A percentile compares a stretch with the other conserved stretches of the same genome.
These are phyloP conservation scores for Ogataea corticis DNA, from an alignment of 805 yeast genomes.

Conservation along the genomic window DNA sequence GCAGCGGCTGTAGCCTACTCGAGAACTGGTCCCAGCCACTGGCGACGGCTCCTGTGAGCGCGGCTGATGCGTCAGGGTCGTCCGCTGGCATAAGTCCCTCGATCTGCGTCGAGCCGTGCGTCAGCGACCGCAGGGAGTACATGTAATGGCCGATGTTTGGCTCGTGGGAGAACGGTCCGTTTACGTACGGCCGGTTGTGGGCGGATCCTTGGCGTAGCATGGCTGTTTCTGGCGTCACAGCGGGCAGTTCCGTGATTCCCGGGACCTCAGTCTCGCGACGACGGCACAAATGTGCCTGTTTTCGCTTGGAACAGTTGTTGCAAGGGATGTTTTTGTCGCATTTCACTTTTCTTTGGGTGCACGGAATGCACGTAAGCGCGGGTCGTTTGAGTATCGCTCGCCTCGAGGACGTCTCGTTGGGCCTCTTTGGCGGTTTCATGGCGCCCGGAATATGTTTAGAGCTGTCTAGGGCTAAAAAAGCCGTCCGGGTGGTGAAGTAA, in stretches of 20 bases:
- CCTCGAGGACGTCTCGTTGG: background rate
- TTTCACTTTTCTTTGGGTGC: slow-evolving; percentile 25
- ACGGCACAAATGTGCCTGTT: slow-evolving; percentile 20
- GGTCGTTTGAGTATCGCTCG: slow-evolving; percentile 6
- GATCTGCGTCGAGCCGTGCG: slow-evolving; percentile 25
- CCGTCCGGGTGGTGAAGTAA: no score
- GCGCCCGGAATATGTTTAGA: background rate
- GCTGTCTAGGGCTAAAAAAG: background rate
- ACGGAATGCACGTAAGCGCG: slow-evolving; percentile 23
- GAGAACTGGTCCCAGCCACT: slow-evolving; percentile 14
- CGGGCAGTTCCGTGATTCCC: no score
- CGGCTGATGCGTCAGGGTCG: slow-evolving; percentile 7
- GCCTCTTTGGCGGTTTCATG: background rate
- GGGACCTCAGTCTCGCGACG: no score
- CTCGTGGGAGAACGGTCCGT: slow-evolving; percentile 12
- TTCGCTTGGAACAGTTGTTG: slow-evolving; percentile 20
- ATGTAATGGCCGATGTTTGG: slow-evolving; percentile 22
- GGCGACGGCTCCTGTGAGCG: background rate
- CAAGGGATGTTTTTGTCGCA: slow-evolving; percentile 30
- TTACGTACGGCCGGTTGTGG: background rate
- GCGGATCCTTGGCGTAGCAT: background rate
- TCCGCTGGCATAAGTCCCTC: slow-evolving; percentile 21
- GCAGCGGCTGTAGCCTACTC: slow-evolving; percentile 9
- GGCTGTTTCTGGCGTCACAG: no score
- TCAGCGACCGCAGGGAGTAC: slow-evolving; percentile 23